phyloP scores from a whole-genome alignment of 768 basidiomycete genomes.

The Suillus americanus region DNA sequence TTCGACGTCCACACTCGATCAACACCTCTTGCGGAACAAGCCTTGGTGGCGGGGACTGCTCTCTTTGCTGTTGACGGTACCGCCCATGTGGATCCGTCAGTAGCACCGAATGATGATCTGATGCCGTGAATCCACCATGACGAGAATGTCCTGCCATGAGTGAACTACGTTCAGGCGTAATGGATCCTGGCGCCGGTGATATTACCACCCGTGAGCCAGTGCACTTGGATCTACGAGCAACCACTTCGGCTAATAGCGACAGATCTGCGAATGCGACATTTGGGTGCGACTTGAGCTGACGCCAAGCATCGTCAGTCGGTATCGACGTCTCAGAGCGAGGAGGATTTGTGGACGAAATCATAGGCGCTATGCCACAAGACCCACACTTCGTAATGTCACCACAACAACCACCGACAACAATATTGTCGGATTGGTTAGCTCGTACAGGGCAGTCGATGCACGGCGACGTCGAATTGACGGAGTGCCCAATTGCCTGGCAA shows the following conservation, averaged over 20 bases:
- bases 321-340: constrained; percentile 50
- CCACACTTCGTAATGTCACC: constrained; percentile 33
- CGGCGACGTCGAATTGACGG: constrained; percentile 49
- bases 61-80: constrained; percentile 45
- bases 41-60: constrained; percentile 44
- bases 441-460: constrained; percentile 58
- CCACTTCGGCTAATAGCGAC: constrained; percentile 82
- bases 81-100: constrained; percentile 56
- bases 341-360: constrained; percentile 22
- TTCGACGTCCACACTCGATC: constrained; percentile 60
- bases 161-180: constrained; percentile 45
- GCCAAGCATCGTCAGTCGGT: constrained; percentile 82
- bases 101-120: constrained; percentile 40
- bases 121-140: constrained; percentile 10
- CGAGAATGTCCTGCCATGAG: constrained; percentile 10
- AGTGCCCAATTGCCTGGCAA: constrained; percentile 71
- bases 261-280: constrained; percentile 86
- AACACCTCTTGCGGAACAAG: constrained; percentile 63
- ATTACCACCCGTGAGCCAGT: constrained; percentile 66
- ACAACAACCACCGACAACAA: constrained; percentile 36
- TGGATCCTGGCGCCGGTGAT: constrained; percentile 49
- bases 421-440: constrained; percentile 24
- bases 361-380: constrained; percentile 33
- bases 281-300: constrained; percentile 82
- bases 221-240: constrained; percentile 79